phyloP scores from a whole-genome alignment of 2,329 filamentous ascomycete genomes.

The Penicillium sp. region DNA sequence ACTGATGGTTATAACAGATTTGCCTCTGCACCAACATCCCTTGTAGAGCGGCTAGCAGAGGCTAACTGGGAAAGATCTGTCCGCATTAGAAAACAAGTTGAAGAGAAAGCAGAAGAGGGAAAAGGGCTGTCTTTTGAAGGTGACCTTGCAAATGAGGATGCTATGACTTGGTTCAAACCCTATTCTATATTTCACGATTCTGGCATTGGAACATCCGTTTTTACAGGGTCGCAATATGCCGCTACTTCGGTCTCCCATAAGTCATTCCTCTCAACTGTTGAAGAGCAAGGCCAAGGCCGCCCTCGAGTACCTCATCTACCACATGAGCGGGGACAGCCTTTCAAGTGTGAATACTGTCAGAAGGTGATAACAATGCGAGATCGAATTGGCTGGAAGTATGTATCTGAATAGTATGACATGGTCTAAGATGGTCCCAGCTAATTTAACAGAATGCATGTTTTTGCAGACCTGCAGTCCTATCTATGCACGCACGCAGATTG shows the following conservation, averaged over 20 bases:
- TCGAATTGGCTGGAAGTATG: slow-evolving; percentile 5
- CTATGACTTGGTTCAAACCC: slow-evolving; percentile 2
- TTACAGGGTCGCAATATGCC: neutral
- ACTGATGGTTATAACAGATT: slow-evolving; percentile 1
- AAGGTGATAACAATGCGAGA: neutral
- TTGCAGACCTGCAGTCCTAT: slow-evolving; percentile 7
- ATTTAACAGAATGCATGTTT: slow-evolving; percentile 8
- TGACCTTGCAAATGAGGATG: no score
- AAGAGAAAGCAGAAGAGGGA: neutral
- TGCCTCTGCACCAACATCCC: neutral
- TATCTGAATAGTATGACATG: neutral
- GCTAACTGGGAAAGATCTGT: slow-evolving; percentile 9
- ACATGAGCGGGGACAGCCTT: neutral
- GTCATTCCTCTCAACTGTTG: neutral
- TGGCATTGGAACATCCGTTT: neutral
- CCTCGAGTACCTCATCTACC: neutral
- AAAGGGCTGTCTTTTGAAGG: no score
- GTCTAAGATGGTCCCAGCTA: neutral
- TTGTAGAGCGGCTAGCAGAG: slow-evolving; percentile 7
- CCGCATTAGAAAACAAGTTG: neutral
- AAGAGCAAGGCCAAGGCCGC: neutral
- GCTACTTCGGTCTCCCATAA: neutral
- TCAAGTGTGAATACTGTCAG: neutral
- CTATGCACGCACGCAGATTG: slow-evolving; percentile 6
- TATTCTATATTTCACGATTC: no score